phyloP scores from a whole-genome alignment of 139 green algal genomes.

The Chlamydomonas sphaeroides region DNA sequence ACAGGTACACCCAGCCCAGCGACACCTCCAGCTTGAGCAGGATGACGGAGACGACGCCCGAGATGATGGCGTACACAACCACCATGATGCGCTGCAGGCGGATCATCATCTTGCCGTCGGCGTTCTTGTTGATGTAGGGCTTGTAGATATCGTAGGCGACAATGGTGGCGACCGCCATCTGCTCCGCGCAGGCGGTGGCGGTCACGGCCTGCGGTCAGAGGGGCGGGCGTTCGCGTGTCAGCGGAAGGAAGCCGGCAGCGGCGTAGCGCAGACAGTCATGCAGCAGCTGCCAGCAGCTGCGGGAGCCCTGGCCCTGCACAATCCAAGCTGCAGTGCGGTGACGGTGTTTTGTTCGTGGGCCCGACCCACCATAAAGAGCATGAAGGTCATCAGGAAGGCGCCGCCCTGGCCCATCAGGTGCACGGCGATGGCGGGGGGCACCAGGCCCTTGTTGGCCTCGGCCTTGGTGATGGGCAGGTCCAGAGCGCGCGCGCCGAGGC shows the following conservation, averaged over 20 bases:
- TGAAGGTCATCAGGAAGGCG: constrained; percentile 82
- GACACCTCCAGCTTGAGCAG: constrained; percentile 84
- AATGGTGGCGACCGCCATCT: constrained; percentile 90
- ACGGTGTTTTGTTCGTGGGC: no score
- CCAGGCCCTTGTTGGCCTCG: constrained; percentile 80
- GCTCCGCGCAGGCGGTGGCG: constrained; percentile 85
- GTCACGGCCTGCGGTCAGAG: constrained; percentile 70
- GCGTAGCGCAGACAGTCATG: background rate
- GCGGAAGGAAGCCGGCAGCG: background rate
- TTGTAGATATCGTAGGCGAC: constrained; percentile 82
- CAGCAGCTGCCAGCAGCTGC: background rate
- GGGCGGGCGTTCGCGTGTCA: background rate
- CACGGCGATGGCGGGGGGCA: constrained; percentile 84
- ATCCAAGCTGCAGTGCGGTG: background rate
- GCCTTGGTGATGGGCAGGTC: constrained; percentile 84
- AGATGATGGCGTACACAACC: constrained; percentile 73
- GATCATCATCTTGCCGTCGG: constrained; percentile 81
- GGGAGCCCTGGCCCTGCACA: background rate
- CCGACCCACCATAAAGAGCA: constrained; percentile 75
- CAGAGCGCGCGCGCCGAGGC: constrained; percentile 84
- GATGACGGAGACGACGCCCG: constrained; percentile 84
- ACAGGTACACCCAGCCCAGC: constrained; percentile 86
- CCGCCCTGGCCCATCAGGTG: constrained; percentile 87
- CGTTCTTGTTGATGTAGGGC: constrained; percentile 81
- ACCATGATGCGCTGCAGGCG: constrained; percentile 58